Evolutionary conservation across 2,329 filamentous ascomycete genomes (phyloP).

Genomic region (Aurifilum marmelostoma): DNA sequence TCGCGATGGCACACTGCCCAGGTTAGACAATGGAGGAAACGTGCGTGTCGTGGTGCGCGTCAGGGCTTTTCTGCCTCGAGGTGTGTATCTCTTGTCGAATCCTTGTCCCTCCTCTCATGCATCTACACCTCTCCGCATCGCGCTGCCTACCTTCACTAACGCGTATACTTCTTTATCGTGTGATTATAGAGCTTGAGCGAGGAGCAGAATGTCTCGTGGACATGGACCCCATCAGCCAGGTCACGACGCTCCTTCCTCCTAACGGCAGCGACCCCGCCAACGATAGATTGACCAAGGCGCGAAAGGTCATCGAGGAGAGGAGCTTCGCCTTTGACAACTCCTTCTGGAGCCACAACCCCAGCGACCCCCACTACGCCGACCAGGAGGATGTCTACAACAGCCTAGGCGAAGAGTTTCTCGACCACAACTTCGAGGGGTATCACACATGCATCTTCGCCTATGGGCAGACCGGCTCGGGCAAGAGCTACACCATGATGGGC

Average conservation of each 20-base stretch:
- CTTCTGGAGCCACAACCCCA: conserved; percentile 89
- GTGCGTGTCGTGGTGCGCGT: conserved; percentile 83
- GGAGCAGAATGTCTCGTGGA: conserved; percentile 82
- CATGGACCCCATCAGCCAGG: conserved; percentile 88
- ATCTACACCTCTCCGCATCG: background rate
- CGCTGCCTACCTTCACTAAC: background rate
- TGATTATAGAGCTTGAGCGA: conserved; percentile 72
- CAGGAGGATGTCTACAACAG: conserved; percentile 95
- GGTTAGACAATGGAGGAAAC: conserved; percentile 70
- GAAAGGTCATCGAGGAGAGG: conserved; percentile 83
- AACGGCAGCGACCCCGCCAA: conserved; percentile 54
- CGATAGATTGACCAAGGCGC: conserved; percentile 59
- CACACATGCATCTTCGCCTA: conserved; percentile 99
- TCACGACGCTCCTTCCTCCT: conserved; percentile 71
- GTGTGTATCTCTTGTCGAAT: conserved; percentile 48
- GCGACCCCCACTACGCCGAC: conserved; percentile 83
- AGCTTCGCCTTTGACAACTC: conserved; percentile 96
- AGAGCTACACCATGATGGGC: conserved; percentile 99
- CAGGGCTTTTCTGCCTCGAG: conserved; percentile 76
- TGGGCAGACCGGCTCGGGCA: conserved; percentile 95
- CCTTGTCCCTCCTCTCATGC: background rate
- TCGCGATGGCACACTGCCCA: conserved; percentile 67
- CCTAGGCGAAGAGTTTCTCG: conserved; percentile 93
- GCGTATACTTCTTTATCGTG: background rate
- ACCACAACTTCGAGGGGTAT: conserved; percentile 99